These are phyloP conservation scores for Chlamydomonas incerta DNA, from an alignment of 139 green algal genomes.

Conservation along the genomic window DNA sequence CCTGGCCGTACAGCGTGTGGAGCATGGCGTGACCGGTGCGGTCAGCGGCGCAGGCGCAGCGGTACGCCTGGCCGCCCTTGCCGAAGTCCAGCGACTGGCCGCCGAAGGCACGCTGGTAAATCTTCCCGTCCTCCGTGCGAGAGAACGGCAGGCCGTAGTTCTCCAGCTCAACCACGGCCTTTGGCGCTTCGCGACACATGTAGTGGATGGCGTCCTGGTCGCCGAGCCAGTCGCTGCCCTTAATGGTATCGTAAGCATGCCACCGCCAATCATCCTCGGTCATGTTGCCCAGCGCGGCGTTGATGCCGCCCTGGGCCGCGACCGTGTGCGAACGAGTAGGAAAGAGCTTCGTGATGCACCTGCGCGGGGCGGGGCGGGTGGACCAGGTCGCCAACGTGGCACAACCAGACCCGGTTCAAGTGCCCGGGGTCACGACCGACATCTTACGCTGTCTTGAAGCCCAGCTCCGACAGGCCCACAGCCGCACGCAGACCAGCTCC, in stretches of 20 bases:
- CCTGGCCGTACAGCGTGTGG: conserved; percentile 96
- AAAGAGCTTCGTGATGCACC: conserved; percentile 99
- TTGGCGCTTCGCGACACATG: conserved; percentile 92
- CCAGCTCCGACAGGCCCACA: conserved; percentile 93
- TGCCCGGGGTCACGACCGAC: neutral
- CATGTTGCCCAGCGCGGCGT: conserved; percentile 99
- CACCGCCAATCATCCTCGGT: conserved; percentile 98
- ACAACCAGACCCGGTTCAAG: neutral
- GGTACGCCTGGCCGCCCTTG: conserved; percentile 89
- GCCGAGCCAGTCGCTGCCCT: conserved; percentile 98
- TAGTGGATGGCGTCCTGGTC: conserved; percentile 91
- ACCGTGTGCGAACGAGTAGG: conserved; percentile 99
- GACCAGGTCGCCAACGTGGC: conserved; percentile 8
- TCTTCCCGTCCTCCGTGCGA: conserved; percentile 98
- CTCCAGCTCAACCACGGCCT: conserved; percentile 97
- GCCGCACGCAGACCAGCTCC: conserved; percentile 93
- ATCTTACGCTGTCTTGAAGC: conserved; percentile 97
- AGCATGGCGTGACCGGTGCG: conserved; percentile 99
- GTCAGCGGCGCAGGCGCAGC: conserved; percentile 94
- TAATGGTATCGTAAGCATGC: conserved; percentile 99
- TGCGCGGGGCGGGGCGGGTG: conserved; percentile 47
- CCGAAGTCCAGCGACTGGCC: conserved; percentile 97
- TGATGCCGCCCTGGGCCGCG: conserved; percentile 98
- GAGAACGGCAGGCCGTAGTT: conserved; percentile 98
- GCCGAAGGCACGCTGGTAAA: conserved; percentile 99